phyloP scores from a whole-genome alignment of 169 alveolate species.

The Plasmodium gonderi region DNA sequence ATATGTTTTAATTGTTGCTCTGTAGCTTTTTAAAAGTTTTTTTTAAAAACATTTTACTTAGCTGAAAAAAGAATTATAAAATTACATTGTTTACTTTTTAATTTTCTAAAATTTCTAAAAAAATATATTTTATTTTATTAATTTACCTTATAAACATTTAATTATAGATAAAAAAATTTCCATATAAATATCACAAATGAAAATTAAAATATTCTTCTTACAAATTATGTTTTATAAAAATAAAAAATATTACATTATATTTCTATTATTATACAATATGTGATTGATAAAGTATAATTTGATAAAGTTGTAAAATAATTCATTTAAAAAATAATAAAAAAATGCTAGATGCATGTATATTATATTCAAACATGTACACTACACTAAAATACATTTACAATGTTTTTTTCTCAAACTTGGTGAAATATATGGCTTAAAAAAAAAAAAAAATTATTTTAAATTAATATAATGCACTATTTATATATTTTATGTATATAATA shows the following conservation, averaged over 20 bases:
- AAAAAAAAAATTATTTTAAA: not conserved
- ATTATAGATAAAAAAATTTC: not conserved
- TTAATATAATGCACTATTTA: not conserved
- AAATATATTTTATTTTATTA: no score
- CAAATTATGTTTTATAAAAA: not conserved
- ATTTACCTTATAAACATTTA: no score
- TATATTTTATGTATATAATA: not conserved
- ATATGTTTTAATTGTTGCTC: not conserved
- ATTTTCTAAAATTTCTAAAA: not conserved
- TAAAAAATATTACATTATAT: not conserved
- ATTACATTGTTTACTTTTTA: not conserved
- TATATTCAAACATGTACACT: not conserved
- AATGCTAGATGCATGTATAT: not conserved
- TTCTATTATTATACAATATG: not conserved
- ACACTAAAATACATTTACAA: not conserved
- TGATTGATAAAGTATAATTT: not conserved
- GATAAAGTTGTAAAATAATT: not conserved
- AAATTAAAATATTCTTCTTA: not conserved
- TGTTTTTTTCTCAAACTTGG: not conserved
- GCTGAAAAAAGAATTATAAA: not conserved
- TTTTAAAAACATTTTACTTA: not conserved
- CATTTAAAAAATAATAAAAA: not conserved
- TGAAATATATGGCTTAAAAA: not conserved
- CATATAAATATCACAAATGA: not conserved
- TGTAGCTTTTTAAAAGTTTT: not conserved